Evolutionary conservation across 331 rosid species (phyloP).

Genomic region (Quercus tomentella): DNA sequence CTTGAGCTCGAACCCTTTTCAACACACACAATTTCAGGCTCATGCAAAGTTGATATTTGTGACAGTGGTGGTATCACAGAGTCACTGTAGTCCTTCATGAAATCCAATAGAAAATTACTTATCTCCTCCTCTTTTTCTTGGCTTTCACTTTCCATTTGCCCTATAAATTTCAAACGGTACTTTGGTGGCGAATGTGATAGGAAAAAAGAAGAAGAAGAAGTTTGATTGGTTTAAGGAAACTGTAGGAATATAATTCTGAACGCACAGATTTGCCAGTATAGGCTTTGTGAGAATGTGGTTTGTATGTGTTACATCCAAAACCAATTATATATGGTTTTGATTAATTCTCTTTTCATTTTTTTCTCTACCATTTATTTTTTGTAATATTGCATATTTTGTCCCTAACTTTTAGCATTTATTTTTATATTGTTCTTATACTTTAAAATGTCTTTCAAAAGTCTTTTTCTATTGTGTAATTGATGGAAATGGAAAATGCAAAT

Average conservation of each 20-base stretch:
- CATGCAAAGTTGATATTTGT: conserved; percentile 9
- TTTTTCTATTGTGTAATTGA: too few species aligned
- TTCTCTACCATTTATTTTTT: too few species aligned
- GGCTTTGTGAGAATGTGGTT: neutral
- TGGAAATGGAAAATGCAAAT: too few species aligned
- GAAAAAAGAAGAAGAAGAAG: neutral
- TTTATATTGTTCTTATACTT: neutral
- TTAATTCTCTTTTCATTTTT: neutral
- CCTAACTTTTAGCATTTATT: neutral
- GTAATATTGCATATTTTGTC: neutral
- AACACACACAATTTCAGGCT: neutral
- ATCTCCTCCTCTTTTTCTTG: neutral
- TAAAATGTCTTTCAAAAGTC: too few species aligned
- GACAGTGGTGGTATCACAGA: conserved; percentile 4
- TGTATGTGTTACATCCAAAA: neutral
- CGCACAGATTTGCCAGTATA: neutral
- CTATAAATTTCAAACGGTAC: conserved; percentile 5
- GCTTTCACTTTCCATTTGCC: neutral
- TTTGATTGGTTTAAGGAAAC: conserved; percentile 4
- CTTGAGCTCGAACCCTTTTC: conserved; percentile 3
- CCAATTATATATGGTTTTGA: conserved; percentile 1
- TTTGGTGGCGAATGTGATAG: neutral
- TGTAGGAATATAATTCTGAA: neutral
- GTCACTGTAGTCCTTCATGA: conserved; percentile 4
- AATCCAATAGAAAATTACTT: neutral